Conservation (phyloP, 2,329 filamentous ascomycete species). For the Chaetomiaceae sp. region DNA sequence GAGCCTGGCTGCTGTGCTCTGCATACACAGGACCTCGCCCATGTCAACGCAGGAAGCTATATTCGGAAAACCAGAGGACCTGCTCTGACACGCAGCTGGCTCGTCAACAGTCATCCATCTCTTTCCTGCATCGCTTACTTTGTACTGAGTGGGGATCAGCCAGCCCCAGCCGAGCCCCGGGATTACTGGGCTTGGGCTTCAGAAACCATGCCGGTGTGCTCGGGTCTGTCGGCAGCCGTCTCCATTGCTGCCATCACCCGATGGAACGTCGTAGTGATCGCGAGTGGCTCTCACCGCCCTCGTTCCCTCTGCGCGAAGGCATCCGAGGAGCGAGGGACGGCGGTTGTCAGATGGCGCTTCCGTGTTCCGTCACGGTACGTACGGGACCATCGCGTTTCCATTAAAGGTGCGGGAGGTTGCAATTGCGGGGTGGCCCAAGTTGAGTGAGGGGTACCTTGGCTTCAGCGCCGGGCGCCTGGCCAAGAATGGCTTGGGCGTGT, state of each 20-base stretch:
- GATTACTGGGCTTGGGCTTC: background rate
- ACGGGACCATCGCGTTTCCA: background rate
- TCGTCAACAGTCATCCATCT: background rate
- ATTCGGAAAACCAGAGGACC: slow-evolving; percentile 15
- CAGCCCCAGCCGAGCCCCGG: background rate
- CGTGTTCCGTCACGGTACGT: background rate
- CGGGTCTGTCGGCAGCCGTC: slow-evolving; percentile 20
- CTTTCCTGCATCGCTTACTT: slow-evolving; percentile 6
- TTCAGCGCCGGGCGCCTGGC: background rate
- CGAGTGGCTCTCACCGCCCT: slow-evolving; percentile 13
- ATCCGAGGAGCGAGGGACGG: background rate
- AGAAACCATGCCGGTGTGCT: background rate
- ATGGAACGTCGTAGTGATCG: slow-evolving; percentile 1
- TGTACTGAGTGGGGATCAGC: slow-evolving; percentile 1
- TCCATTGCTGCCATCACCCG: slow-evolving; percentile 16
- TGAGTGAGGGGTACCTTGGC: slow-evolving; percentile 17
- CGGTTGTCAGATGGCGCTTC: background rate
- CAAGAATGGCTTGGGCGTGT: background rate
- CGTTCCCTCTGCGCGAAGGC: slow-evolving; percentile 13
- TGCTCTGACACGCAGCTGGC: slow-evolving; percentile 5
- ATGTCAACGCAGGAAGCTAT: slow-evolving; percentile 12
- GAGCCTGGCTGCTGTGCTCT: slow-evolving; percentile 9
- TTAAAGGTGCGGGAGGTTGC: slow-evolving; percentile 1
- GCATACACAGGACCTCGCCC: slow-evolving; percentile 9
- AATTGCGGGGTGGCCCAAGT: slow-evolving; percentile 20